Evolutionary conservation across 305 asterid species (phyloP).

Genomic region (Solanum hybrid): DNA sequence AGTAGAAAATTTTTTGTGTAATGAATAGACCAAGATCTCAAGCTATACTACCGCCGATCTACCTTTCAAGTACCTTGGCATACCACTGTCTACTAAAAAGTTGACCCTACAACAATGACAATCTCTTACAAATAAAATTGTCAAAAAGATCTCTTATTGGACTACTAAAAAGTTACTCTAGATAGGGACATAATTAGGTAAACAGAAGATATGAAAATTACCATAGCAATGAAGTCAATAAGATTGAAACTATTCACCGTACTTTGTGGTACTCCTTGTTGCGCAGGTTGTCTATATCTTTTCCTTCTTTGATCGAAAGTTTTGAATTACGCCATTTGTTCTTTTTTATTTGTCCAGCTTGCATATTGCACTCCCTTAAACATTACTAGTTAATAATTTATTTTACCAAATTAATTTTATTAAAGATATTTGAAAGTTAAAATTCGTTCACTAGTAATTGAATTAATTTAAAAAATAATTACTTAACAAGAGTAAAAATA

Average conservation of each 20-base stretch:
- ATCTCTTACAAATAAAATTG: neutral
- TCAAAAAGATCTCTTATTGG: neutral
- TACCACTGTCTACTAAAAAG: neutral
- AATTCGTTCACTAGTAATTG: neutral
- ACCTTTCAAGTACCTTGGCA: neutral
- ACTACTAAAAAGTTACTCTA: neutral
- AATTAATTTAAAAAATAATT: too few species aligned
- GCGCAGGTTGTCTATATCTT: too few species aligned
- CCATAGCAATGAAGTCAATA: too few species aligned
- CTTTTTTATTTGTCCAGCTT: neutral
- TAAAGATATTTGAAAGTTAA: neutral
- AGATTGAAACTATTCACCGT: too few species aligned
- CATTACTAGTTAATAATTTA: neutral
- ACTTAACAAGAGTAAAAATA: neutral
- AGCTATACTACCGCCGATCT: neutral
- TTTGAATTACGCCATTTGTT: neutral
- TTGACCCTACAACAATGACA: neutral
- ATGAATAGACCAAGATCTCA: neutral
- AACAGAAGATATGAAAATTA: neutral
- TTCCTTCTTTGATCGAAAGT: too few species aligned
- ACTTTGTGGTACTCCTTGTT: too few species aligned
- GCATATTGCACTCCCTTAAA: neutral
- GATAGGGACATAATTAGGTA: neutral
- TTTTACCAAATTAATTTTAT: neutral
- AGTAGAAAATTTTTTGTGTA: too few species aligned